Conservation (phyloP, 805 yeast species). For the Hanseniaspora occidentalis region DNA sequence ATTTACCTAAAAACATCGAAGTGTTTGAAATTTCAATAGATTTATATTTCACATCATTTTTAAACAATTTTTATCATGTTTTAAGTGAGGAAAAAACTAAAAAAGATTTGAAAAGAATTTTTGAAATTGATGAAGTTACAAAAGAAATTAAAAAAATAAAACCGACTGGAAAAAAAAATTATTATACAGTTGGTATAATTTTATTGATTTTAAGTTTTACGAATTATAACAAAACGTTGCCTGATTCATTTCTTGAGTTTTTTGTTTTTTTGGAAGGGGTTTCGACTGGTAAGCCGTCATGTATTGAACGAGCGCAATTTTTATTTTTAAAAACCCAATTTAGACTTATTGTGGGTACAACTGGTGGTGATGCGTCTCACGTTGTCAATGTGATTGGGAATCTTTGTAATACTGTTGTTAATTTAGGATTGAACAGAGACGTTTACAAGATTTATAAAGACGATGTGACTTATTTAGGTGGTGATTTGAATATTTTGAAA, state of each 20-base stretch:
- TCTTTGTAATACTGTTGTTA: slow-evolving; percentile 11
- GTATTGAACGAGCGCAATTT: slow-evolving; percentile 19
- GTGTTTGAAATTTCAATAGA: slow-evolving; percentile 7
- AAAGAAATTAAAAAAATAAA: slow-evolving; percentile 1
- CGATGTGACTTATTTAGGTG: slow-evolving; percentile 10
- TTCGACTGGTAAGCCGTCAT: slow-evolving; percentile 16
- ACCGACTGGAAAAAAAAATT: slow-evolving; percentile 14
- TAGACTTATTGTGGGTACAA: slow-evolving; percentile 3
- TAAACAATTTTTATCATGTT: slow-evolving; percentile 8
- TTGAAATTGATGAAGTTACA: slow-evolving; percentile 5
- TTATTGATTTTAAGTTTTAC: slow-evolving; percentile 13
- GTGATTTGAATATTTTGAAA: slow-evolving; percentile 13
- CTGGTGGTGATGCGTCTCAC: slow-evolving; percentile 19
- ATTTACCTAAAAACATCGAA: slow-evolving; percentile 14
- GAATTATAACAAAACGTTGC: slow-evolving; percentile 10
- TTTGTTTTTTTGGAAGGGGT: slow-evolving; percentile 17
- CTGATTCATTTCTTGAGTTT: slow-evolving; percentile 12
- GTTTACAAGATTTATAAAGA: slow-evolving; percentile 10
- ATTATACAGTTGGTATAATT: slow-evolving; percentile 19
- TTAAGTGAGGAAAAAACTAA: slow-evolving; percentile 2
- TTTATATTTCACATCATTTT: slow-evolving; percentile 15
- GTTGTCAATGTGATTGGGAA: slow-evolving; percentile 8
- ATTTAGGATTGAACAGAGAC: slow-evolving; percentile 16
- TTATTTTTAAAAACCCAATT: slow-evolving; percentile 10
- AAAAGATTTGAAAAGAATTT: slow-evolving; percentile 6